These are phyloP conservation scores for Mortierella sp. DNA, from an alignment of 371 early-diverging fungal genomes.

Conservation along the genomic window DNA sequence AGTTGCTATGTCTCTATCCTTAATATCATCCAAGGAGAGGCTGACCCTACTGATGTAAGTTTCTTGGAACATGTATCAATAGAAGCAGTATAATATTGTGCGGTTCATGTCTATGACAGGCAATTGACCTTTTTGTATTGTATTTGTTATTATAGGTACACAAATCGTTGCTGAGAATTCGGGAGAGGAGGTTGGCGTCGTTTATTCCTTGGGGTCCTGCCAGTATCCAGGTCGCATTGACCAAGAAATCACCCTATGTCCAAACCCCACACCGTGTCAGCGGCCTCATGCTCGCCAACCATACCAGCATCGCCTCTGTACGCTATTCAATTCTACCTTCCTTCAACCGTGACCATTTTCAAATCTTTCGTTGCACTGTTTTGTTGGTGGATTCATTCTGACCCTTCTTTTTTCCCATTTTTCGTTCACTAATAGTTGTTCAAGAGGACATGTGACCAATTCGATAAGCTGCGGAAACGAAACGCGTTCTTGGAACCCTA, in stretches of 20 bases:
- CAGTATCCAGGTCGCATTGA: slow-evolving; percentile 96
- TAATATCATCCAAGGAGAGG: slow-evolving; percentile 98
- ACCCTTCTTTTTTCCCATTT: not conserved
- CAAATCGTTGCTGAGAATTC: slow-evolving; percentile 95
- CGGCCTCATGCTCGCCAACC: slow-evolving; percentile 98
- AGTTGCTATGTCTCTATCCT: slow-evolving; percentile 97
- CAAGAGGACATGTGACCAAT: slow-evolving; percentile 96
- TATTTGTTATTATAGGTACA: slow-evolving; percentile 75
- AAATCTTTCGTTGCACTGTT: too few relatives aligned
- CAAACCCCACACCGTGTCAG: slow-evolving; percentile 94
- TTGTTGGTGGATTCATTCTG: not conserved
- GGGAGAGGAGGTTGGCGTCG: slow-evolving; percentile 94
- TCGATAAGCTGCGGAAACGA: slow-evolving; percentile 95
- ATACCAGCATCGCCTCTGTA: slow-evolving; percentile 94
- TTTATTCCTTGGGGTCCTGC: slow-evolving; percentile 99
- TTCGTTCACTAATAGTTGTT: slow-evolving; percentile 77
- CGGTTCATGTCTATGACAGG: too few relatives aligned
- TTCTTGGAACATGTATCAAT: not conserved
- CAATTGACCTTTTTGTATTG: not conserved
- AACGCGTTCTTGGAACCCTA: slow-evolving; percentile 99
- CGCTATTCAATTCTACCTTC: slow-evolving; percentile 15
- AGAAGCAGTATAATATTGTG: too few relatives aligned
- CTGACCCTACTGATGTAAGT: slow-evolving; percentile 95
- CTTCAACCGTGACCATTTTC: too few relatives aligned
- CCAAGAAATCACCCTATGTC: slow-evolving; percentile 93